These are phyloP conservation scores for Phytophthora aleatoria DNA, from an alignment of 352 stramenopile species.

Conservation along the genomic window DNA sequence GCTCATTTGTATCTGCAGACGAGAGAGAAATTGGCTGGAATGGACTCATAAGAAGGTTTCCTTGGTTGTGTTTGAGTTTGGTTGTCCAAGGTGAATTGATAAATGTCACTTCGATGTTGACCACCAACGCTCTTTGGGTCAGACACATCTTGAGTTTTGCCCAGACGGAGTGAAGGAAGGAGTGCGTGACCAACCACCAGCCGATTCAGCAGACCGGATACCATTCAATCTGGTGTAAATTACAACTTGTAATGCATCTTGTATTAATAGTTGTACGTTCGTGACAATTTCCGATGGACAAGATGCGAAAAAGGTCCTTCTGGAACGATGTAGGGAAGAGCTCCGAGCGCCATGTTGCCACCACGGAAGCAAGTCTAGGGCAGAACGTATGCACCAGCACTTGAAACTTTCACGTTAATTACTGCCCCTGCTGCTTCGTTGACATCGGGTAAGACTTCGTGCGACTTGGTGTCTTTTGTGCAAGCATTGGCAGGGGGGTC, in stretches of 20 bases:
- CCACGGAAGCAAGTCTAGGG: no score
- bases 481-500: background rate
- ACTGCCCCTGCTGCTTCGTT: background rate
- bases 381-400: background rate
- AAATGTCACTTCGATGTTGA: constrained; percentile 7
- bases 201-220: constrained; percentile 3
- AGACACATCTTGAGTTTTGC: constrained; percentile 22
- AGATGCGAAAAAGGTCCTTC: background rate
- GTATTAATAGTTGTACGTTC: background rate
- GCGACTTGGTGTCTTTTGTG: no score
- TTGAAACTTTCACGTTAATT: background rate
- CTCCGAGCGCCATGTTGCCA: background rate
- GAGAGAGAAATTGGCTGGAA: constrained; percentile 36
- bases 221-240: background rate
- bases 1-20: constrained; percentile 14
- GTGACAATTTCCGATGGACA: constrained; percentile 5
- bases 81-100: constrained; percentile 3
- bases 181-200: constrained; percentile 2
- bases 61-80: background rate
- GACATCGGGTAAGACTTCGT: no score
- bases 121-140: background rate
- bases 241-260: no score
- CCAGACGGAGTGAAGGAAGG: constrained; percentile 24
- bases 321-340: constrained; percentile 5
- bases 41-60: constrained; percentile 15